phyloP scores from a whole-genome alignment of 805 yeast genomes.

The Candida germanica region DNA sequence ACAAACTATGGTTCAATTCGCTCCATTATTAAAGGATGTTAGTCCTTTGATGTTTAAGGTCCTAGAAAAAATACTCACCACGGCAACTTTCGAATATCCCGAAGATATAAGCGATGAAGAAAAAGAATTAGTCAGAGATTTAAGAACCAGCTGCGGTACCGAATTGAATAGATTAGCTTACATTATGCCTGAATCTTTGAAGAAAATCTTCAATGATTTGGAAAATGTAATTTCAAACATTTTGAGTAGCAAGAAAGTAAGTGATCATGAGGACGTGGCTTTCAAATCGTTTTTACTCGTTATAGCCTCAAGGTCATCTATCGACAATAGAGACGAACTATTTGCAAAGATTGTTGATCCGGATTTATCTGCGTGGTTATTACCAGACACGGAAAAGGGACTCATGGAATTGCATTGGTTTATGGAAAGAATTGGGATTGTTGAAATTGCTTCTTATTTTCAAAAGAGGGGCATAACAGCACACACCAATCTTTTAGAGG shows the following conservation, averaged over 20 bases:
- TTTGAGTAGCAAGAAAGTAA: slow-evolving; percentile 63
- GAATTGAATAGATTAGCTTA: slow-evolving; percentile 92
- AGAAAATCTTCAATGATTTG: slow-evolving; percentile 74
- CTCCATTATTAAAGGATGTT: slow-evolving; percentile 81
- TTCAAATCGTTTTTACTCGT: slow-evolving; percentile 89
- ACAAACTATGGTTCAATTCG: slow-evolving; percentile 90
- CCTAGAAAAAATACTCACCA: slow-evolving; percentile 77
- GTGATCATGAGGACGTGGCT: slow-evolving; percentile 90
- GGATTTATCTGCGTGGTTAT: slow-evolving; percentile 88
- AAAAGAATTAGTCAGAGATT: slow-evolving; percentile 76
- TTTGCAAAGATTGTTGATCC: slow-evolving; percentile 91
- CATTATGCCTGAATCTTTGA: slow-evolving; percentile 88
- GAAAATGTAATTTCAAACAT: slow-evolving; percentile 78
- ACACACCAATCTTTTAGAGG: slow-evolving; percentile 66
- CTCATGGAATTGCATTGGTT: slow-evolving; percentile 91
- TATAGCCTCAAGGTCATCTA: slow-evolving; percentile 82
- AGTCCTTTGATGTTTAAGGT: slow-evolving; percentile 75
- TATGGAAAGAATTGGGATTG: slow-evolving; percentile 96
- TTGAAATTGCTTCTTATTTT: slow-evolving; percentile 88
- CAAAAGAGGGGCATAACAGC: slow-evolving; percentile 78
- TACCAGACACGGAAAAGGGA: slow-evolving; percentile 86
- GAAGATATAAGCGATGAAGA: slow-evolving; percentile 64
- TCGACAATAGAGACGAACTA: slow-evolving; percentile 68
- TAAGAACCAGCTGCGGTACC: slow-evolving; percentile 89
- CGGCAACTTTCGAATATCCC: slow-evolving; percentile 82